Base-by-base conservation (phyloP, 345 rosid genomes). In the Acer campestre region DNA sequence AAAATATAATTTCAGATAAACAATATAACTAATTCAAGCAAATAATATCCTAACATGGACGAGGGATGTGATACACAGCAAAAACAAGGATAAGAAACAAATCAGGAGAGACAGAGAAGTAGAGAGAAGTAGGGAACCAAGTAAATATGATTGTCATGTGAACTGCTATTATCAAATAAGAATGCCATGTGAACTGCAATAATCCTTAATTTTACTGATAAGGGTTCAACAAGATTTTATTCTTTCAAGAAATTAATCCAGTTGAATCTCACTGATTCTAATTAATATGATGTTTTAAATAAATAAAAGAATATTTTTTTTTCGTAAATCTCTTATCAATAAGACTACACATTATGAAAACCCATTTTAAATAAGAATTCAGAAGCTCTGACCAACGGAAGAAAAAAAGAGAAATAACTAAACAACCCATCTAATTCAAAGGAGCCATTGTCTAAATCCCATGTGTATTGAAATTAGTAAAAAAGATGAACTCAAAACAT, bases 11-110 rank as follows among this genome's bases (percentile, higher is more conserved):
- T 40, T 1, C n/a, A 17, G 56, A 18, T 16, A 49, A 46, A 51
- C 12, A 6, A n/a, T 56, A 29, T 20, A 67, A 56, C 61, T 18
- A 44, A 70, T 23, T 69, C 42, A 25, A 74, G 59, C 68, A 75
- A 31, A 68, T 42, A 58, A 46, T 29, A 48, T 66, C 25, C 65
- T 49, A 29, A 10, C 11, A n/a, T 7, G 29, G 22, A 38, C 40
- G 58, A 46, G 42, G 53, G 38, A 42, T 38, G 27, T 9, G 16
- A 9, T 46, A 23, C 59, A 46, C 49, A 64, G 7, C 55, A 62
- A 62, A 46, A 25, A 44, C 76, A 73, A 55, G 42, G 29, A 71
- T 44, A 23, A 18, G 62, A 71, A 53, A 35, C 53, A 62, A 74
- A 29, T 42, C 18, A 56, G 51, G 49, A 20, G 27, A 53, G n/a